Evolutionary conservation across 2,329 filamentous ascomycete species (phyloP).

Genomic region (Aureobasidium uvarum): DNA sequence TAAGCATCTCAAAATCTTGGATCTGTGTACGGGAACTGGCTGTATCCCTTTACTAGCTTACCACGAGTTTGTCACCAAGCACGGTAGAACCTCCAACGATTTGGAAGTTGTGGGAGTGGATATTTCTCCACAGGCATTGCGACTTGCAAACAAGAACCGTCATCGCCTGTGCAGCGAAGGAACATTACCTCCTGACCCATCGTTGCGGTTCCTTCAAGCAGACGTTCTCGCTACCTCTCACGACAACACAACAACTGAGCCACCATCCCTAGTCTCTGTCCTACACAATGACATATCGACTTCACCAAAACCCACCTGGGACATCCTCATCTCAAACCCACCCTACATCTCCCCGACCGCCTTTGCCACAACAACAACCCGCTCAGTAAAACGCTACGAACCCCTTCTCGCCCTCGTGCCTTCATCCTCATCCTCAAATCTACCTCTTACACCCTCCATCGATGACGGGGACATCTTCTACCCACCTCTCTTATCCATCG

Average conservation of each 20-base stretch:
- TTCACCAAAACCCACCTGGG: constrained; percentile 16
- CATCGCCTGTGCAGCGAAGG: neutral
- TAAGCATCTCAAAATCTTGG: constrained; percentile 61
- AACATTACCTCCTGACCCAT: neutral
- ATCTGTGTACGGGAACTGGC: constrained; percentile 87
- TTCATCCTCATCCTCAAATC: constrained; percentile 35
- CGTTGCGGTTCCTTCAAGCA: constrained; percentile 37
- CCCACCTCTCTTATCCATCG: constrained; percentile 59
- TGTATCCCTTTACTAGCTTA: constrained; percentile 81
- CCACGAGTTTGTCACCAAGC: constrained; percentile 52
- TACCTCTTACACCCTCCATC: neutral
- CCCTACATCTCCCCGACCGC: constrained; percentile 75
- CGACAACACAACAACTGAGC: neutral
- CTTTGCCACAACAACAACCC: constrained; percentile 62
- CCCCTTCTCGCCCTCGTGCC: constrained; percentile 76
- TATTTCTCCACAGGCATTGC: constrained; percentile 63
- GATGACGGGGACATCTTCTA: constrained; percentile 62
- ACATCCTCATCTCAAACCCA: constrained; percentile 82
- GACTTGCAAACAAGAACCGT: constrained; percentile 63
- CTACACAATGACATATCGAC: neutral
- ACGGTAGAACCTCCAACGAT: constrained; percentile 22
- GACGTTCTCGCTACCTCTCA: constrained; percentile 36
- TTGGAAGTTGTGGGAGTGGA: constrained; percentile 69
- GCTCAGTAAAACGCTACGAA: constrained; percentile 78
- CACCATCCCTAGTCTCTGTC: neutral